Base-by-base conservation (phyloP, 1,139 yeast species). In the Debaryomyces fabryi region DNA sequence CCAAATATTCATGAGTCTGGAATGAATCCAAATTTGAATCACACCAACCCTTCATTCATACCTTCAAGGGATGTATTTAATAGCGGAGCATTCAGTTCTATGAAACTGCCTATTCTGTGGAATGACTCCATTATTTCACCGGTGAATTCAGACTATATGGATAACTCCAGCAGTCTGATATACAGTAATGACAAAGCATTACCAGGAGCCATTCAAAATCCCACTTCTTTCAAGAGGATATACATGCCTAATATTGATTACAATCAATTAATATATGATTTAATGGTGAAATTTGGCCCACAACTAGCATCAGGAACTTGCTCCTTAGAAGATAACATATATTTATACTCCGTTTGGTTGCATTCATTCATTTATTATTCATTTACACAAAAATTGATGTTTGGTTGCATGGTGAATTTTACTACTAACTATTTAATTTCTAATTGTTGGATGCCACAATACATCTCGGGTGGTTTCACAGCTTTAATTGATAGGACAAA, bases 401-500 rank as follows among this genome's bases (percentile, higher is more conserved):
- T 73, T 50, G 66, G 70, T 55, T 71, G 77, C 49, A 65, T 74
- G 50, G 49, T 71, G 34, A 74, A 74, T 51, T 63, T 74, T 45
- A 69, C 76, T 32, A 69, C 78, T 20, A 74, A 74, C 54, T 74
- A 70, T 51, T 56, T 74, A 45, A 67, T 72, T 27, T 64, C 76
- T 32, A 73, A 65, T 48, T 59, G 64, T 41, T 66, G 70, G 50
- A 63, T 63, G 7, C 39, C 49, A 9, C 37, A 35, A 12, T 23
- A 8, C 21, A 18, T 32, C 2, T 37, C 47, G 24, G 38, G 39
- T 21, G 53, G 52, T 32, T 44, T 55, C 21, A 53, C 50, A 34
- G 52, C 49, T 49, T 59, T 51, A 30, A 45, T 52, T n/a, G 57
- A 55, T 21, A 51, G 54, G 29, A 58, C 61, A 6, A 58, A 56